Evolutionary conservation across 495 filamentous ascomycete species (phyloP), one percentile per base, ranked within the genome.

Genomic region (Aspergillus kassunensis): DNA sequence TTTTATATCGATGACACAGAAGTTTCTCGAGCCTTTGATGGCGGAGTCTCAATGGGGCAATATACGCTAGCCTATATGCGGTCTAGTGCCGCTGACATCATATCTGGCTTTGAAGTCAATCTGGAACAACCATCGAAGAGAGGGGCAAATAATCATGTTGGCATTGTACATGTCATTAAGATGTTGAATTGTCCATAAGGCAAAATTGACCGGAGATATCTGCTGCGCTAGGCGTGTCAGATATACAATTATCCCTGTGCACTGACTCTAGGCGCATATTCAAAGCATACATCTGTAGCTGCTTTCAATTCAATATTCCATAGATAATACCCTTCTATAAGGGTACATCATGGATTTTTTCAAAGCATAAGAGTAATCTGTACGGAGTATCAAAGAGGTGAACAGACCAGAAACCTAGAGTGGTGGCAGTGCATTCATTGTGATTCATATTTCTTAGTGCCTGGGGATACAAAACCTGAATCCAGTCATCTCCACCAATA

Each of bases 1-100:
- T 46, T 71, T 70, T 69, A 68, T 72, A 69, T 65, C 48, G 53
- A 63, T 57, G 58, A 67, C 69, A 72, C 66, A 68, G 71, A 74
- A 74, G 66, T 65, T 74, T 74, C 71, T 65, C 61, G 71, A 74
- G 54, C 66, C 48, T 53, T 39, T 46, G 54, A 61, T 55, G 56
- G 61, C 57, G 57, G 63, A 63, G 61, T 40, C 56, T 54, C 51
- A 60, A 59, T 40, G 55, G 57, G 56, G 63, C 58, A 57, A 45
- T 36, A 45, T 11, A 51, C 60, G 41, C 69, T 72, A 72, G 44
- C 48, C 67, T 50, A 0, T 1, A 51, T 68, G 34, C 9, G 61
- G 49, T 4, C 54, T 54, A 58, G 55, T 15, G 44, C 21, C 19
- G 44, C 53, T 61, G 49, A 60, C 55, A 59, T 63, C 47, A 58